Conservation (phyloP, 805 yeast species). For the Wickerhamiella occidentalis region DNA sequence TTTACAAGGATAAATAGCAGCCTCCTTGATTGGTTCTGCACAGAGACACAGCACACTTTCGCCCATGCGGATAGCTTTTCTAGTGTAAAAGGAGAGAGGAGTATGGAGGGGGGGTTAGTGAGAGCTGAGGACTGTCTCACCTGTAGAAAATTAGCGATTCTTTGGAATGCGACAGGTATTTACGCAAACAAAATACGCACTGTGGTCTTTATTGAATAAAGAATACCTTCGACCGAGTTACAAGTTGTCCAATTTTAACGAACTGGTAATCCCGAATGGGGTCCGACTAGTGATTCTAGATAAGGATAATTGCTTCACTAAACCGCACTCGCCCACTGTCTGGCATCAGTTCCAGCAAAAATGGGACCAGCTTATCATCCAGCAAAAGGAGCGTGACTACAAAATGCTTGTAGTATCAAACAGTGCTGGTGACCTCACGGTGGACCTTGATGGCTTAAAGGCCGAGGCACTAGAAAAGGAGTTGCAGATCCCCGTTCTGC, state of each 20-base stretch:
- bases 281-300: conserved; percentile 77
- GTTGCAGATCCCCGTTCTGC: conserved; percentile 32
- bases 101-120: neutral
- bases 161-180: conserved; percentile 3
- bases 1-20: conserved; percentile 69
- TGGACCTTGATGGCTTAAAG: conserved; percentile 47
- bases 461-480: conserved; percentile 50
- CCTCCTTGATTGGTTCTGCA: conserved; percentile 53
- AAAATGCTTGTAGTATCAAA: conserved; percentile 70
- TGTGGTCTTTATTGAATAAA: conserved; percentile 12
- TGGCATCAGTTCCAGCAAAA: conserved; percentile 55
- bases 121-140: neutral
- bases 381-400: conserved; percentile 38
- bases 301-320: conserved; percentile 91
- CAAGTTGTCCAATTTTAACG: conserved; percentile 13
- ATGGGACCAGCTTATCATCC: conserved; percentile 33
- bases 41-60: conserved; percentile 46
- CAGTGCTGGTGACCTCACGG: conserved; percentile 75
- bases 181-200: conserved; percentile 10
- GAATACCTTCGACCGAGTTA: conserved; percentile 18
- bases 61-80: too few relatives aligned
- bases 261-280: conserved; percentile 15
- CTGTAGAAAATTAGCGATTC: neutral
- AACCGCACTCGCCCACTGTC: conserved; percentile 63
- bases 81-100: too few relatives aligned